Conservation (phyloP, 192 early-diverging fungal species). For the Irineochytrium annulatum region DNA sequence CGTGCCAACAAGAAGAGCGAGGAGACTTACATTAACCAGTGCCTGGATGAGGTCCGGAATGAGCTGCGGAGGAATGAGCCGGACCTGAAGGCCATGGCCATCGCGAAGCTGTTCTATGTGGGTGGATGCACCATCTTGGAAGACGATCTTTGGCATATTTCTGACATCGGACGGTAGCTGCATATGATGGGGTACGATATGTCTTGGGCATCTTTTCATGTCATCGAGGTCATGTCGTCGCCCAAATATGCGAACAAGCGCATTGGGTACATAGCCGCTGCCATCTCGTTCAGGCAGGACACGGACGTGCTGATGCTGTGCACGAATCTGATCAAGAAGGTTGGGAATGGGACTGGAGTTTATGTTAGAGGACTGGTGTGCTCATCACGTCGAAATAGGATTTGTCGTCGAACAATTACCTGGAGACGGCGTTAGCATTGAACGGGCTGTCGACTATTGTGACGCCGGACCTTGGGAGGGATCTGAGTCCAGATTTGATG, state of each 20-base stretch:
- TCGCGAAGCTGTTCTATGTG: constrained; percentile 71
- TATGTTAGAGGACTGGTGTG: neutral
- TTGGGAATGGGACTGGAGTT: constrained; percentile 17
- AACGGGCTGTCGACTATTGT: constrained; percentile 90
- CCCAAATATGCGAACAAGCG: constrained; percentile 81
- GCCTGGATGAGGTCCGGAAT: constrained; percentile 84
- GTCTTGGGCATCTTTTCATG: constrained; percentile 94
- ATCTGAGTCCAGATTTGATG: constrained; percentile 79
- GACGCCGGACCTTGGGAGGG: constrained; percentile 84
- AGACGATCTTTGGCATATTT: neutral
- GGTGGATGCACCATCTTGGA: neutral
- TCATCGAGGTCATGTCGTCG: constrained; percentile 95
- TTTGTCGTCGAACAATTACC: constrained; percentile 72
- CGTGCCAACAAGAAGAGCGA: constrained; percentile 59
- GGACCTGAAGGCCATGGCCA: constrained; percentile 79
- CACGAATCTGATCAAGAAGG: constrained; percentile 96
- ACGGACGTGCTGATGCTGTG: constrained; percentile 96
- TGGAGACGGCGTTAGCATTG: constrained; percentile 86
- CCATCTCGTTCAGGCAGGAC: constrained; percentile 83
- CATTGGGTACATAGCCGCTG: constrained; percentile 87
- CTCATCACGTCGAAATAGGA: constrained; percentile 49
- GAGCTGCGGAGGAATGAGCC: constrained; percentile 83
- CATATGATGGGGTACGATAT: constrained; percentile 98
- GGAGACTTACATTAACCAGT: constrained; percentile 76
- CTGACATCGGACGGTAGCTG: constrained; percentile 47